Conservation (phyloP, 345 rosid genomes). For the Eucalyptus pumila region DNA sequence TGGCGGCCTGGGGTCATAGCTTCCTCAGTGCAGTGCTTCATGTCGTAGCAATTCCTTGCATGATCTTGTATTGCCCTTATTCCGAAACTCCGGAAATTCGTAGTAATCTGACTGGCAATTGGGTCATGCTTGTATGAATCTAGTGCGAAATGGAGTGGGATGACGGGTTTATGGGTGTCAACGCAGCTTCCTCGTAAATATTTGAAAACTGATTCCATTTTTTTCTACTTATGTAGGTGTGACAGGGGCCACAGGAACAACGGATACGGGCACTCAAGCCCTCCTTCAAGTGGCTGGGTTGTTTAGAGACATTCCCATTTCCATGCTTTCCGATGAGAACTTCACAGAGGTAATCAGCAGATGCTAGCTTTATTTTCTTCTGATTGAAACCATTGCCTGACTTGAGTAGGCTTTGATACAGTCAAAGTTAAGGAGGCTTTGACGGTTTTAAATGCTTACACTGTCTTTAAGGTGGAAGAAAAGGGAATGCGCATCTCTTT, state of each 20-base stretch:
- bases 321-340: slow-evolving; percentile 65
- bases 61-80: neutral
- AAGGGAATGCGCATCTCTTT: neutral
- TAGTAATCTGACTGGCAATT: neutral
- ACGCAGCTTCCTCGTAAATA: neutral
- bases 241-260: slow-evolving; percentile 27
- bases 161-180: neutral
- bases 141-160: neutral
- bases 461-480: neutral
- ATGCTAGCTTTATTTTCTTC: neutral
- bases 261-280: slow-evolving; percentile 13
- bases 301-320: slow-evolving; percentile 39
- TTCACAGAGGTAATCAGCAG: slow-evolving; percentile 53
- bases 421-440: neutral
- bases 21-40: neutral
- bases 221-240: slow-evolving; percentile 32
- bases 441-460: neutral
- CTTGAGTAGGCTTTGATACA: neutral
- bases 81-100: neutral
- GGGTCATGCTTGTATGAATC: neutral
- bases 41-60: neutral
- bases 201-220: neutral
- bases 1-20: no score
- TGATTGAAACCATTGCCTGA: neutral
- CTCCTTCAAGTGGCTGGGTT: slow-evolving; percentile 57